These are phyloP conservation scores for Saccharum spontaneum DNA, from an alignment of 176 grass and related monocot species.

Conservation along the genomic window DNA sequence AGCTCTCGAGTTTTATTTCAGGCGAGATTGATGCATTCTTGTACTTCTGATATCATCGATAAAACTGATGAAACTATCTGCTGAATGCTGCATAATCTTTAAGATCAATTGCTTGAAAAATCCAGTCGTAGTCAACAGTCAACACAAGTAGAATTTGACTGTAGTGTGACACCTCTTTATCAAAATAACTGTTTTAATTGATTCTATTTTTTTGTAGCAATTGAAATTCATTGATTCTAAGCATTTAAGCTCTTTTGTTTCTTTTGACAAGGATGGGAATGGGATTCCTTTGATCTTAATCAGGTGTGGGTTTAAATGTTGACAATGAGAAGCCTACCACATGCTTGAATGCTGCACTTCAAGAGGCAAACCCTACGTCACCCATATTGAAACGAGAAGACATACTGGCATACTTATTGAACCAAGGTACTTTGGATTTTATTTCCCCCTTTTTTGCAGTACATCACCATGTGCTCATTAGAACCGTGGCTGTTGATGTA, in stretches of 20 bases:
- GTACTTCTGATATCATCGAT: not conserved
- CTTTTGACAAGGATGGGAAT: too few relatives aligned
- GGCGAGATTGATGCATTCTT: not conserved
- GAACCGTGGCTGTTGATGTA: not conserved
- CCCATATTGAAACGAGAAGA: conserved; percentile 62
- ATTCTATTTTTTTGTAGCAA: not conserved
- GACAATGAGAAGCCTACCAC: conserved; percentile 13
- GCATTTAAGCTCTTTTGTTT: too few relatives aligned
- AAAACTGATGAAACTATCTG: not conserved
- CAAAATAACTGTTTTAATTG: not conserved
- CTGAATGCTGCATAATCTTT: not conserved
- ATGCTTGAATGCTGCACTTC: conserved; percentile 69
- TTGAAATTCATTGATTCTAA: not conserved
- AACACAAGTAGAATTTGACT: not conserved
- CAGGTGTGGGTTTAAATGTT: conserved; percentile 89
- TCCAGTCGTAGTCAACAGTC: not conserved
- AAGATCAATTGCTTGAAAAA: not conserved
- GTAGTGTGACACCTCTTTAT: not conserved
- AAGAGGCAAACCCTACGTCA: conserved; percentile 44
- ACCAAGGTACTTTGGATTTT: conserved; percentile 53
- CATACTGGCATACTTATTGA: conserved; percentile 63
- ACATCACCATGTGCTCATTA: too few relatives aligned
- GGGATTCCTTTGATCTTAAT: not conserved
- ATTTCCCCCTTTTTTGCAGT: not conserved
- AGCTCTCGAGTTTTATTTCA: not conserved